Base-by-base conservation (phyloP, 179 eudicot genomes). In the Amaranthus tricolor region DNA sequence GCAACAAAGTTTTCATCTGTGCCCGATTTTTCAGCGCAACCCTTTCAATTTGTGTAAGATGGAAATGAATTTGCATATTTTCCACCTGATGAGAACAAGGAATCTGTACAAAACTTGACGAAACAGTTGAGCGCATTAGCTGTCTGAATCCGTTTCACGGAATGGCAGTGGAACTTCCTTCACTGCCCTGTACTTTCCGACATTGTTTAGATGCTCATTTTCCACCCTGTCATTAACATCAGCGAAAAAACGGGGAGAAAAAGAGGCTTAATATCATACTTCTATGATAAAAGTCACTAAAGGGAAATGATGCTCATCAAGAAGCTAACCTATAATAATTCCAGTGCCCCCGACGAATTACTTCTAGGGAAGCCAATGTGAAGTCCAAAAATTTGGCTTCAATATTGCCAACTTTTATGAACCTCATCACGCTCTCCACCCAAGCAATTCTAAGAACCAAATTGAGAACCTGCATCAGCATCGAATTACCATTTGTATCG, bases 291-390 rank as follows among this genome's bases (percentile, higher is more conserved):
- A 66, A 68, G 24, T 48, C 59, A 19, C 24, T 16, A 71, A 15
- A 56, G 48, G n/a, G 6, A 63, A 14, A 71, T 13, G 51, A 51
- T 67, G 10, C 63, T 73, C 8, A 20, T 21, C 21, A 55, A 78
- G 58, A 24, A 58, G 59, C 47, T 49, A 82, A 94, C 99, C 99
- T 89, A 74, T 95, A 95, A 80, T 87, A 95, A 76, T 95, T 95
- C 99, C 99, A 95, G 75, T 95, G 99, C 8, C 99, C 99, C n/a
- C 99, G 98, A 15, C 99, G 95, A 43, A 95, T 83, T 50, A 95
- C 97, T 88, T 95, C 99, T 20, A 95, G 67, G 4, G 99, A 93
- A 78, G 99, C 99, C 74, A 95, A 86, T 49, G 82, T 82, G 78
- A 95, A 93, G 50, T 93, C 98, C 10, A 93, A 84, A 76, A 95